phyloP scores from a whole-genome alignment of 495 filamentous ascomycete genomes.

The Aspergillus conjunctus region DNA sequence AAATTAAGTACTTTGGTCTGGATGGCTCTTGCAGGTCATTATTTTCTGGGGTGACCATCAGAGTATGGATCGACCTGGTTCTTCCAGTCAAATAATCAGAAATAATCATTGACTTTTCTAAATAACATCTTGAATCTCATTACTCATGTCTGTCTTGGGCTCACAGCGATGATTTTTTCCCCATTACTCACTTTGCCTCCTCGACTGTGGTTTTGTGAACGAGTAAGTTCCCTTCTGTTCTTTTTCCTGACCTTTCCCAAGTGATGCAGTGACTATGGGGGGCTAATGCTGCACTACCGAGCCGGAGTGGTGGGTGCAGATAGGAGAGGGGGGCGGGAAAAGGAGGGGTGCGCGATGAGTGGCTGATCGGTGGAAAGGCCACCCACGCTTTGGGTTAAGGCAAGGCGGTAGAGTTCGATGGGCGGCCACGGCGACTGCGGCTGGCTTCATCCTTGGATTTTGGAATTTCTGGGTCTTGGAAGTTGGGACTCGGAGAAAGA shows the following conservation, averaged over 20 bases:
- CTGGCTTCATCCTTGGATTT: constrained; percentile 15
- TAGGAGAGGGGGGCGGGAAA: constrained; percentile 9
- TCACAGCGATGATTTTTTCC: not conserved
- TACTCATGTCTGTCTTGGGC: not conserved
- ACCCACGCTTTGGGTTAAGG: constrained; percentile 17
- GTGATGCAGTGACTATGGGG: constrained; percentile 2
- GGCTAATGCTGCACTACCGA: constrained; percentile 15
- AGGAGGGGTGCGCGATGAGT: constrained; percentile 11
- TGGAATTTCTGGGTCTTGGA: constrained; percentile 3
- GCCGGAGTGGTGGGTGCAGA: constrained; percentile 25
- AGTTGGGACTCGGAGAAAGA: constrained; percentile 6
- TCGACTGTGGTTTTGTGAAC: not conserved
- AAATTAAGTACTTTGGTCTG: constrained; percentile 18
- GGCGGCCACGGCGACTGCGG: constrained; percentile 18
- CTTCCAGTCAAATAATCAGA: too few species aligned
- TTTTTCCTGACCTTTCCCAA: not conserved
- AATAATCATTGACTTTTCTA: not conserved
- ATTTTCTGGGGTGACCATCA: not conserved
- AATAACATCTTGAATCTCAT: not conserved
- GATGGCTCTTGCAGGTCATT: not conserved
- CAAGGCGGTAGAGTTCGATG: constrained; percentile 21
- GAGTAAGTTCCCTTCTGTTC: not conserved
- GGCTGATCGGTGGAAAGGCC: constrained; percentile 18
- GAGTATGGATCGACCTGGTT: constrained; percentile 5
- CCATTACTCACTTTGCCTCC: not conserved